Base-by-base conservation (phyloP, 345 rosid genomes). In the Salix koriyanagi region DNA sequence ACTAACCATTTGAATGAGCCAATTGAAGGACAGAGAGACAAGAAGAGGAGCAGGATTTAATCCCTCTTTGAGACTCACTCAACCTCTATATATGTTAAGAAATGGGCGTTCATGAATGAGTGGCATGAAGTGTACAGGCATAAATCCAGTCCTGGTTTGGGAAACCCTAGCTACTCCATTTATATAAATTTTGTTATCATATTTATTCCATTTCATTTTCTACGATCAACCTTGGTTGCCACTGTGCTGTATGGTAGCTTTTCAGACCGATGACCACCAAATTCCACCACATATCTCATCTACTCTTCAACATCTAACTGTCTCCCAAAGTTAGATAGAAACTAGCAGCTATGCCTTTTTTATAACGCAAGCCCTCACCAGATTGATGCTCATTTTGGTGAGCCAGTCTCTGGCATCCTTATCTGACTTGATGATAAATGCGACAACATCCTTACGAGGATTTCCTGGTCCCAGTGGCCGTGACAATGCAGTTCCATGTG, bases 221-320 rank as follows among this genome's bases (percentile, higher is more conserved):
- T 71, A 66, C 72, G 36, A 34, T 58, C 34, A 60, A 62, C 71
- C 52, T 71, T 71, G 72, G 79, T 62, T 79, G 76, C 42, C 15
- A 62, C 15, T 67, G 6, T 10, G 34, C 52, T 37, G 46, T 60
- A 61, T 23, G 65, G 75, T 78, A 70, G 81, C 70, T 56, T 78
- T 76, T 76, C 68, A 26, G 60, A 52, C 37, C 67, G 81, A 65
- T 79, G 26, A 78, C 74, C 74, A 52, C 78, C 85, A 79, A 66
- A 79, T 84, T 76, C 84, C 68, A 78, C 84, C 83, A 61, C 79
- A 9, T 9, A 56, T 56, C 14, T 71, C 77, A 82, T 80, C 90
- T 76, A 80, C 87, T 85, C 82, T 84, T 88, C 89, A 84, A 85
- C 71, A 85, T 67, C 89, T 85, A 86, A 75, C 89, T 65, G 84